A percentile compares a stretch with the other conserved stretches of the same genome.
Evolutionary conservation across 2,329 filamentous ascomycete species (phyloP).

Genomic region (Fusarium graminum): DNA sequence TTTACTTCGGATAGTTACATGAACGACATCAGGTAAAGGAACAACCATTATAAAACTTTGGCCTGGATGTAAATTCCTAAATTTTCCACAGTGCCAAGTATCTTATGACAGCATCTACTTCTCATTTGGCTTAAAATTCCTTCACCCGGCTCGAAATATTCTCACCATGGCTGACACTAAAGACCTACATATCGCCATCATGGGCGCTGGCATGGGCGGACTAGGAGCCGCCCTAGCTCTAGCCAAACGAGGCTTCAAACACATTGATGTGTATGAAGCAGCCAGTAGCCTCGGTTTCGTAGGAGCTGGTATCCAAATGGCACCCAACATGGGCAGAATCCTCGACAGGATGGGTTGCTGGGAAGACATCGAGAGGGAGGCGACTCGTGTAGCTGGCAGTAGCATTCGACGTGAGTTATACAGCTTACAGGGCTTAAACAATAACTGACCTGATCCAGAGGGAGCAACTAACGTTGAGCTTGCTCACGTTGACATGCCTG

Average conservation of each 20-base stretch:
- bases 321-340: conserved; percentile 84
- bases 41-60: conserved; percentile 14
- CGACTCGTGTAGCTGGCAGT: conserved; percentile 47
- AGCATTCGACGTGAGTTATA: conserved; percentile 48
- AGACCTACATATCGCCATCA: conserved; percentile 44
- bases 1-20: conserved; percentile 36
- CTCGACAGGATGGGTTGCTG: conserved; percentile 80
- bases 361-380: conserved; percentile 66
- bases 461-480: conserved; percentile 79
- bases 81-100: neutral
- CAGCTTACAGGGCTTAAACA: neutral
- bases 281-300: conserved; percentile 59
- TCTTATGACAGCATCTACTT: too few relatives aligned
- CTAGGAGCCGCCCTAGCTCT: conserved; percentile 57
- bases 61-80: conserved; percentile 3
- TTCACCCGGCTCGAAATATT: neutral
- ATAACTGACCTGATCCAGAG: conserved; percentile 57
- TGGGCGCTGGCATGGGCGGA: conserved; percentile 56
- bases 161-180: conserved; percentile 35
- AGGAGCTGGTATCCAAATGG: conserved; percentile 86
- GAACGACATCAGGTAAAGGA: conserved; percentile 37
- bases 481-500: conserved; percentile 75
- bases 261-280: conserved; percentile 49
- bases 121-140: neutral
- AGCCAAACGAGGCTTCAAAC: conserved; percentile 47